Evolutionary conservation across 1,139 yeast genomes (phyloP), one percentile per base, ranked within the genome.

Genomic region (Pichia sp.): DNA sequence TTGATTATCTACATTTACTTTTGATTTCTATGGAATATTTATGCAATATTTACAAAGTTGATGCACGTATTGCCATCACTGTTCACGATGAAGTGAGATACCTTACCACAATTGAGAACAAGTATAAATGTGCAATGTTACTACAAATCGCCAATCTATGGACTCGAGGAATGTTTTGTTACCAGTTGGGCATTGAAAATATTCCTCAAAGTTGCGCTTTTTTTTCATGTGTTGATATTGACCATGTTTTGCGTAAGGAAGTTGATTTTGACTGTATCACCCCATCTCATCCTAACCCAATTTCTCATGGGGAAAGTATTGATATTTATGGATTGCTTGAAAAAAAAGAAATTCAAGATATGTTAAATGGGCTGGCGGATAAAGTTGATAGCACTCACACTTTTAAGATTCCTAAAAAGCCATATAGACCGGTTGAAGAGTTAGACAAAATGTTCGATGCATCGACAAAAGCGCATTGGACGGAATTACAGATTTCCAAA

Each of bases 121-220:
- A 73, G 55, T 83, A 85, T 57, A 72, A 78, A 51, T 84, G 83
- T 1, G 95, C 95, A 0, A 69, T 90, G 64, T 77, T 95, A 2
- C 68, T 94, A 44, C 99, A 94, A 59, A 75, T 94, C 27, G 79
- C 95, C 49, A 94, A 94, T 60, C 59, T 90, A 6, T 94, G 99
- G 99, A 92, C 98, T 0, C 71, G 99, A 52, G 95, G 95, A 1
- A 84, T 92, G 81, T 94, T 94, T 59, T 85, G 95, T 54, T 95
- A 90, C 58, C 95, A 90, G 58, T 64, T 92, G 59, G 97, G 97
- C 0, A 83, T 94, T 47, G 72, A 76, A 37, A 95, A 90, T 53
- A 71, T 94, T 37, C 98, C 99, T 0, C 96, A 88, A 56, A 82
- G 92, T 26, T 86, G 95, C 65, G 98, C 98, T 0, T 94, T 92